Evolutionary conservation across 768 basidiomycete species (phyloP).

Genomic region (Tricholomella constricta): DNA sequence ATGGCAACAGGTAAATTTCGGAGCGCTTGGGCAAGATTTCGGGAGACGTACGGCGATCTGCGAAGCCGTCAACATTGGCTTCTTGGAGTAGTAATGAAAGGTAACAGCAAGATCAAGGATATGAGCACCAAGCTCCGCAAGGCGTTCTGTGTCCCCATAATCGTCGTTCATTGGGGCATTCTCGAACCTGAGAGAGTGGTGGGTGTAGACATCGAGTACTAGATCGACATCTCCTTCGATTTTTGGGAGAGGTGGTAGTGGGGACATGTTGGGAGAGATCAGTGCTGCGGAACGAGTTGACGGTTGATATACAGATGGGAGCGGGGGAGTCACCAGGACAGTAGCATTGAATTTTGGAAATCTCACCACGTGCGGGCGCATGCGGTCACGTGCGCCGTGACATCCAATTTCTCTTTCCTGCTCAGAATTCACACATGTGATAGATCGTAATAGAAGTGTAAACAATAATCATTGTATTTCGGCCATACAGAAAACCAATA

Average conservation of each 20-base stretch:
- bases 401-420: too few relatives aligned
- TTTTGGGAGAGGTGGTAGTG: constrained; percentile 51
- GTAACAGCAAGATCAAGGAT: constrained; percentile 56
- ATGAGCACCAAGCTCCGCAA: constrained; percentile 57
- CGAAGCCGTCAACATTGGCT: constrained; percentile 41
- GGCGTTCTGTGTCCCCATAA: constrained; percentile 62
- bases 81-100: constrained; percentile 47
- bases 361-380: not conserved
- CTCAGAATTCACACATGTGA: too few relatives aligned
- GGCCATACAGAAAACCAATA: too few relatives aligned
- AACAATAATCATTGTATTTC: too few relatives aligned
- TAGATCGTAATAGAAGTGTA: too few relatives aligned
- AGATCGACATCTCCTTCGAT: constrained; percentile 57
- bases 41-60: constrained; percentile 45
- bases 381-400: constrained; percentile 17
- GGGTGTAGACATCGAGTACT: constrained; percentile 60
- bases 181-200: constrained; percentile 38
- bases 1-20: not conserved
- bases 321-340: constrained; percentile 7
- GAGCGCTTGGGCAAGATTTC: constrained; percentile 1
- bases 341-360: not conserved
- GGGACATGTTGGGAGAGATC: constrained; percentile 17
- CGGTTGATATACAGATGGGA: constrained; percentile 16
- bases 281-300: constrained; percentile 8
- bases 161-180: constrained; percentile 37